Percentiles rank a stretch among this genome's conserved stretches.
Evolutionary conservation across 2,329 filamentous ascomycete species (phyloP).

Genomic region (Fusarium redolens): DNA sequence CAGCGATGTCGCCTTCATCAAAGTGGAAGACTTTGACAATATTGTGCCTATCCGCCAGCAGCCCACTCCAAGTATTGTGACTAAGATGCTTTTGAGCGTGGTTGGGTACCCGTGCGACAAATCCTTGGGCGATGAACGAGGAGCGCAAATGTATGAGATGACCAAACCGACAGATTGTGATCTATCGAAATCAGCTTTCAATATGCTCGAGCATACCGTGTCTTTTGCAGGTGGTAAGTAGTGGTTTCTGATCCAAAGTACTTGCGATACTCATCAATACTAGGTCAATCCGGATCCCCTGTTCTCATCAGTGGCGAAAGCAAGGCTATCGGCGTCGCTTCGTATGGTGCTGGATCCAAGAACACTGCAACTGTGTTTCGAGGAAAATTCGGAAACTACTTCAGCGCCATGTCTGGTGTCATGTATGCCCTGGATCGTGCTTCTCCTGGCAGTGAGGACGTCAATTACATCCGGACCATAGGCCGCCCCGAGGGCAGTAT

Average conservation of each 20-base stretch:
- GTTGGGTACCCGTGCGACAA: background rate
- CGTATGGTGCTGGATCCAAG: rapidly evolving
- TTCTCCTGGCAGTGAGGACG: rapidly evolving
- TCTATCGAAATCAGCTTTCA: background rate
- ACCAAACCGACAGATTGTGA: background rate
- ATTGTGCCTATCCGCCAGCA: background rate
- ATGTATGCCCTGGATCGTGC: background rate
- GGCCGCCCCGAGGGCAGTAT: background rate
- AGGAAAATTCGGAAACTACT: background rate
- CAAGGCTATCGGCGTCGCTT: background rate
- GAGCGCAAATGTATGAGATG: background rate
- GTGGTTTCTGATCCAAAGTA: rapidly evolving
- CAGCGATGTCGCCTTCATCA: background rate
- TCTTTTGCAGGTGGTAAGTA: background rate
- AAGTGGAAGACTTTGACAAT: background rate
- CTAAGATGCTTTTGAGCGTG: background rate
- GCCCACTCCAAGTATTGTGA: rapidly evolving
- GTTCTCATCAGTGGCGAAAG: background rate
- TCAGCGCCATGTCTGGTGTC: background rate
- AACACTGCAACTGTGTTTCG: background rate
- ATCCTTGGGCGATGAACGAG: background rate
- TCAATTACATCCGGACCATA: background rate
- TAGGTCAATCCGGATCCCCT: background rate
- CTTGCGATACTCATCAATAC: rapidly evolving
- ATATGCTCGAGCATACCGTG: background rate